Base-by-base conservation (phyloP, 106 monocot genomes). In the Platanthera zijinensis region DNA sequence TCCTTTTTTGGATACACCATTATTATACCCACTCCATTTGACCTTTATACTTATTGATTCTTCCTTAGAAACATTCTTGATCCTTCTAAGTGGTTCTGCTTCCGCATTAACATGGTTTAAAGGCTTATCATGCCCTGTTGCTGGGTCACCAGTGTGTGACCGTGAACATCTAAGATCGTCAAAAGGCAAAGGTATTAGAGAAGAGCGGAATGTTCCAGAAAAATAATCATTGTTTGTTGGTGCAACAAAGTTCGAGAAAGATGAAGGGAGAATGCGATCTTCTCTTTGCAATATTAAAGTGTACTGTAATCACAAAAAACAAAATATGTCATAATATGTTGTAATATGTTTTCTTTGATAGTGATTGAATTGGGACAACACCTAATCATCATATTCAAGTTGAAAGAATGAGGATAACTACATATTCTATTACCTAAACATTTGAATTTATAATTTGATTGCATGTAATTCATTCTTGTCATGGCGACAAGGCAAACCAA, bases 171-270 rank as follows among this genome's bases (percentile, higher is more conserved):
- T 82, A 69, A 88, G 84, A 79, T 91, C 91, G 72, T 88, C 84
- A 81, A 82, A 91, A 69, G 91, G 73, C 67, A 91, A 74, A 61
- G 91, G 91, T 75, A 78, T 88, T 48, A 88, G 91, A 63, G 86
- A 88, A 80, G 78, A 50, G 9, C 67, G 85, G 30, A 80, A 91
- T 78, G 88, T 80, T 57, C 79, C 78, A 22, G 77, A 49, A n/a
- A 69, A 57, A 68, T 78, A 81, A 76, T 61, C 74, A 78, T 86
- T 83, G 48, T 15, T 63, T 71, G 6, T 79, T 75, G n/a, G 12
- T 21, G 50, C 69, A 48, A 17, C 47, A 68, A 79, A 64, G 74
- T 17, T 71, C 49, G 0, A 51, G 66, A 74, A 39, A 74, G 51
- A 32, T 77, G 79, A 69, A 84, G 86, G 72, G 25, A 75, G 57